Base-by-base conservation (phyloP, 2,329 filamentous ascomycete species). In the Sphaceloma murrayae region DNA sequence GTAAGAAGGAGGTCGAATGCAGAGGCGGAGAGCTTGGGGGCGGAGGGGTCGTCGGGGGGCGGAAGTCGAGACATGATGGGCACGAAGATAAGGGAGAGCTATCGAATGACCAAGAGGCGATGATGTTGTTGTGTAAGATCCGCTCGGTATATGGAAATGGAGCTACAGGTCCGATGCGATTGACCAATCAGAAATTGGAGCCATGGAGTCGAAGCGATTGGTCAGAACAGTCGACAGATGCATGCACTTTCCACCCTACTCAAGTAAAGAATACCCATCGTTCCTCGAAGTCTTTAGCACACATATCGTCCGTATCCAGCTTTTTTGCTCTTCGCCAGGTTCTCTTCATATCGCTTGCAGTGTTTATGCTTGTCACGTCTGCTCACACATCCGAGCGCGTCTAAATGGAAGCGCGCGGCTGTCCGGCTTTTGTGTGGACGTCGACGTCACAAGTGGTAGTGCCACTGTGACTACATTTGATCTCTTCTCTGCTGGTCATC, bases 1-100 rank as follows among this genome's bases (percentile, higher is more conserved):
- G 96, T 96, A 55, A 98, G 77, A 46, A 98, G 77, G 55, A 98
- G 82, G 65, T 98, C 91, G 56, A 98, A 78, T 61, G 84, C 87
- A 36, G 89, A 91, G 46, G 82, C 78, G 67, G 77, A 82, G 55
- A 95, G 46, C 52, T 58, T 59, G 43, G 59, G 56, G 46, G 54
- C 26, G 9, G 13, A 9, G 10, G 47, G 34, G 16, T 33, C 43
- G 43, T 29, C 21, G 21, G 32, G 19, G n/a, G 24, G 38, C 8
- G 17, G 29, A n/a, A 32, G 31, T 21, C 42, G 42, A 27, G 42
- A 45, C 42, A 45, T 45, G 22, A 3, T 45, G 18, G n/a, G 26
- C 7, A 6, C 21, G 11, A 27, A 22, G 3, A 4, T 14, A 22
- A 7, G 4, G 21, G 5, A 13, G 21, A 5, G 22, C 29, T 9